phyloP scores from a whole-genome alignment of 805 yeast species.

The Cyberlindnera mycetangii region DNA sequence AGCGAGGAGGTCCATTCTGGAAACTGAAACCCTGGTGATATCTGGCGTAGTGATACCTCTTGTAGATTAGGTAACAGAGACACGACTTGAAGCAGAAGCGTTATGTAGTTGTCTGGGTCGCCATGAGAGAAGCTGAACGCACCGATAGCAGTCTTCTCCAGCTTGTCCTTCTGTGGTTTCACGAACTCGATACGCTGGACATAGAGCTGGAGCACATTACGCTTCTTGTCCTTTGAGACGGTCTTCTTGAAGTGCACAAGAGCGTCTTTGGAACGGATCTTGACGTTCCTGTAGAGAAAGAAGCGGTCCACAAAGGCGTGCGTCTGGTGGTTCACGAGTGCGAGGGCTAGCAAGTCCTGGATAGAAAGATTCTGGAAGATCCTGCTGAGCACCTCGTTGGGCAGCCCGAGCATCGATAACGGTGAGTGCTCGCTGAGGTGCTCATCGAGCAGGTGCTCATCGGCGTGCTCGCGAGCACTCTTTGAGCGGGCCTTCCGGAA shows the following conservation, averaged over 20 bases:
- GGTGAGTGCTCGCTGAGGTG: constrained; percentile 3
- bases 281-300: constrained; percentile 36
- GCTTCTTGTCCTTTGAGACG: constrained; percentile 32
- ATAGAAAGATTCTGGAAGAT: constrained; percentile 31
- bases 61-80: constrained; percentile 46
- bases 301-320: constrained; percentile 34
- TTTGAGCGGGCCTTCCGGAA: constrained; percentile 20
- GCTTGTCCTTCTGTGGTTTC: constrained; percentile 20
- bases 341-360: constrained; percentile 28
- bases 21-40: constrained; percentile 49
- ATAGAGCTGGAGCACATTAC: constrained; percentile 23
- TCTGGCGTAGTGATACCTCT: constrained; percentile 39
- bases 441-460: not conserved
- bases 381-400: constrained; percentile 40
- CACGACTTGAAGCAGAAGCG: constrained; percentile 39
- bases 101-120: constrained; percentile 29
- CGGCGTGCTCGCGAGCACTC: not conserved
- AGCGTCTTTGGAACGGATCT: constrained; percentile 24
- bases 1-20: constrained; percentile 29
- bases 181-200: constrained; percentile 21
- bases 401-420: constrained; percentile 38
- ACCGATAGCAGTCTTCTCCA: constrained; percentile 20
- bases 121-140: constrained; percentile 25
- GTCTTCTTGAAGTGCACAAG: constrained; percentile 35
- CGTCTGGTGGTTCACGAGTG: constrained; percentile 37